Evolutionary conservation across 2,329 filamentous ascomycete species (phyloP), one percentile per base, ranked within the genome.

Genomic region (Nannizziopsis arthrosporioides): DNA sequence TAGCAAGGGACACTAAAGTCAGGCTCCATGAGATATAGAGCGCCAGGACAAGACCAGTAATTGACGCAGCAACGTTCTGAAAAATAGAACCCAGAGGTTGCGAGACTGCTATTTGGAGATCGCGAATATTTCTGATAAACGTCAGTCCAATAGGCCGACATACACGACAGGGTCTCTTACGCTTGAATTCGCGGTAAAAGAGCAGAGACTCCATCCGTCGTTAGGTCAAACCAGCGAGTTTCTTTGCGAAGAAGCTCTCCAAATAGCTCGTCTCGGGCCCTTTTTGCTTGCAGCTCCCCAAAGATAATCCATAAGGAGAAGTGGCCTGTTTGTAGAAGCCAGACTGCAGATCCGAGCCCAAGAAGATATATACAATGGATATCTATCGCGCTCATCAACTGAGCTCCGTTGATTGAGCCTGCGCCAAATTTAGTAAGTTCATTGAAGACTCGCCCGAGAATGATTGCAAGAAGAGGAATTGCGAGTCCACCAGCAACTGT

Each of bases 11-110:
- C 2, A 93, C 80, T 0, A 94, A 69, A 0, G 89, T 88, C 12
- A 96, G 72, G 53, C 82, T 82, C 86, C 85, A 95, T 0, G 85
- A 92, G 56, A 78, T 83, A 61, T 78, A 82, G 27, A 95, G 74
- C 0, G 88, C 86, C 1, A 95, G 70, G 0, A 68, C 70, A 1
- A 94, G 66, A 7, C 84, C 83, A 3, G 78, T 76, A 3, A 82
- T 30, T 0, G 80, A 74, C 2, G 82, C 78, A n/a, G 84, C 70
- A 0, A 77, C 55, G 52, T 84, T 80, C 51, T 80, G 76, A 6
- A 84, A 58, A 0, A 84, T 63, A 39, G 82, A 76, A 0, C 88
- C 89, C 0, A 95, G 70, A 0, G 87, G 82, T 55, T 92, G 82
- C 0, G 88, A 90, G 0, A 82, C 81, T 0, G 85, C 84, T 1